Conservation (phyloP, 371 early-diverging fungal genomes). For the Mucor circinelloides region DNA sequence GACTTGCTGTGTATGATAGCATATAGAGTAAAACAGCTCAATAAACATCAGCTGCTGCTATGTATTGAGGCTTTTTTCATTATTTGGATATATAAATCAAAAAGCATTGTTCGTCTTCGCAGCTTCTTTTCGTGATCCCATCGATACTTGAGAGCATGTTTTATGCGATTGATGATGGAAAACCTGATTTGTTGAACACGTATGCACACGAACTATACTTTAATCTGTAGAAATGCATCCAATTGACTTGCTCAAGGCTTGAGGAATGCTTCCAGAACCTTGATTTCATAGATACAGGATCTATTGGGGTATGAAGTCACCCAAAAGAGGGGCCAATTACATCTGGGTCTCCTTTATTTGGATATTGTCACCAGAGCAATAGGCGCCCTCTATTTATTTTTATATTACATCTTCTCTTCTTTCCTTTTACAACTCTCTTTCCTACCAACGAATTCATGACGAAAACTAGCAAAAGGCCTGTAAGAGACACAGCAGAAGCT, state of each 20-base stretch:
- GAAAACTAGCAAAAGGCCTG: neutral
- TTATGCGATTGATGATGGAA: neutral
- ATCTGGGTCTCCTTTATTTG: neutral
- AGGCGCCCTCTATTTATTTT: neutral
- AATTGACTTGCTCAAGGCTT: neutral
- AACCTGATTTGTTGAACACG: neutral
- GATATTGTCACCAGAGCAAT: neutral
- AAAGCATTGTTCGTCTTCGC: neutral
- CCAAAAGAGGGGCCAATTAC: neutral
- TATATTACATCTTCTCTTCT: neutral
- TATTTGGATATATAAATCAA: neutral
- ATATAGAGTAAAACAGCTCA: neutral
- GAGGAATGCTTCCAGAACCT: neutral
- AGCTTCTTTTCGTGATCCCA: neutral
- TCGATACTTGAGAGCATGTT: neutral
- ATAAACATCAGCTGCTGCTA: neutral
- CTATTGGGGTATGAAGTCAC: neutral
- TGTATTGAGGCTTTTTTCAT: neutral
- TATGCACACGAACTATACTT: neutral
- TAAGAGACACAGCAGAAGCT: constrained; percentile 32
- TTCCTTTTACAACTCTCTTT: neutral
- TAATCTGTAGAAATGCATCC: neutral
- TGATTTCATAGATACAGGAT: neutral
- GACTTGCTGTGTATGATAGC: neutral
- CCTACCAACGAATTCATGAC: neutral